Percentiles rank a stretch among this genome's conserved stretches.
Evolutionary conservation across 1,139 yeast species (phyloP).

Genomic region (Kodamaea fungicola): DNA sequence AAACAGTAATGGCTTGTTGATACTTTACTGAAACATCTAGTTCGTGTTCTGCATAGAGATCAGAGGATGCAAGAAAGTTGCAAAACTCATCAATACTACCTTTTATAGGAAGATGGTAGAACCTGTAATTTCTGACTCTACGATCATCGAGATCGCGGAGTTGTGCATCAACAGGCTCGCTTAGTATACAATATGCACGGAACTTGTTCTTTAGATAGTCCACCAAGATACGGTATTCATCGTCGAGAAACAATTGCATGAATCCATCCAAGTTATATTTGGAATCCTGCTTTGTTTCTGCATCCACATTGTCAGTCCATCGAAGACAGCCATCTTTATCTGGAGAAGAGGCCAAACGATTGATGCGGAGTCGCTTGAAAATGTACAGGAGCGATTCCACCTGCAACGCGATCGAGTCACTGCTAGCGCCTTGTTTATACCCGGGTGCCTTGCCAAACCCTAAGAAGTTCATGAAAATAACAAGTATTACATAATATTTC

Average conservation of each 20-base stretch:
- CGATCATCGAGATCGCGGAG: conserved; percentile 25
- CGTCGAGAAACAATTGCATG: conserved; percentile 37
- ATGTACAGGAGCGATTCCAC: conserved; percentile 54
- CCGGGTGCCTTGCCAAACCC: conserved; percentile 33
- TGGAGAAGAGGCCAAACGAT: conserved; percentile 40
- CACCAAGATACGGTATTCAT: conserved; percentile 59
- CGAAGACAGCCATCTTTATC: conserved; percentile 18
- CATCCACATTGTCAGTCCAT: conserved; percentile 12
- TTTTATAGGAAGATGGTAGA: conserved; percentile 41
- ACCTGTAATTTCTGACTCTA: conserved; percentile 30
- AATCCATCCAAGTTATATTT: conserved; percentile 50
- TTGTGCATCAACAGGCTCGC: conserved; percentile 38
- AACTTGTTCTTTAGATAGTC: conserved; percentile 67
- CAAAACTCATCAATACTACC: conserved; percentile 43
- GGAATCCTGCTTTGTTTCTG: conserved; percentile 41
- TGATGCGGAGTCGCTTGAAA: conserved; percentile 51
- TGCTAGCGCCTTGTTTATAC: conserved; percentile 43
- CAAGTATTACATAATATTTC: neutral
- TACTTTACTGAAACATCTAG: conserved; percentile 13
- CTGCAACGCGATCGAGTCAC: conserved; percentile 58
- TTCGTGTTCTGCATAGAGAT: conserved; percentile 52
- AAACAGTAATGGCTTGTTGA: conserved; percentile 18
- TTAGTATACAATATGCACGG: conserved; percentile 53
- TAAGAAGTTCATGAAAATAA: conserved; percentile 3
- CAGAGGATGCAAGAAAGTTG: conserved; percentile 21